Conservation (phyloP, 2,329 filamentous ascomycete species). For the Endoconidiophora laricicola region DNA sequence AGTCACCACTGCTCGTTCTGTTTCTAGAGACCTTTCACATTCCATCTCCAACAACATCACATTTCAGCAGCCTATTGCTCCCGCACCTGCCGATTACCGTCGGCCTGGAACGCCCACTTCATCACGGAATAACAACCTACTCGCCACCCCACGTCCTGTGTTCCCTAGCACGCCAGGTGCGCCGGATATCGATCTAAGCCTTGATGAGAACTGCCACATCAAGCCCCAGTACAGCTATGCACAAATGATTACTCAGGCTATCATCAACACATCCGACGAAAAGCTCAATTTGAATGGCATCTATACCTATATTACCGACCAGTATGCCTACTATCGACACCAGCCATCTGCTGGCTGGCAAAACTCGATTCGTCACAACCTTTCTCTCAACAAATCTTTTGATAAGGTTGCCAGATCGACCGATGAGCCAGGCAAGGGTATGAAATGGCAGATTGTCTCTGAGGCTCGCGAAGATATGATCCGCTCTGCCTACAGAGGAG, state of each 20-base stretch:
- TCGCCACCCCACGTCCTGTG: slow-evolving; percentile 8
- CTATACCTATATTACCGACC: slow-evolving; percentile 79
- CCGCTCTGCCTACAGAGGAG: slow-evolving; percentile 48
- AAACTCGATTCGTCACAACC: slow-evolving; percentile 93
- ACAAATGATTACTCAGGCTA: slow-evolving; percentile 91
- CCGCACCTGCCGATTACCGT: slow-evolving; percentile 42
- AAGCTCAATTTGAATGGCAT: slow-evolving; percentile 86
- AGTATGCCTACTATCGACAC: slow-evolving; percentile 85
- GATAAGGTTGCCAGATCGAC: slow-evolving; percentile 83
- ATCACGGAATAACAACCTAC: background rate
- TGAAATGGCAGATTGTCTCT: slow-evolving; percentile 93
- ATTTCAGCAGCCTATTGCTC: slow-evolving; percentile 34
- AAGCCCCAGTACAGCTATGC: slow-evolving; percentile 96
- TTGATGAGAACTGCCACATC: slow-evolving; percentile 72
- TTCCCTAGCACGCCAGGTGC: slow-evolving; percentile 10
- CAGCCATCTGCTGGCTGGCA: slow-evolving; percentile 73
- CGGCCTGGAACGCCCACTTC: slow-evolving; percentile 42
- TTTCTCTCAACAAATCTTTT: slow-evolving; percentile 89
- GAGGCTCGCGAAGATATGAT: slow-evolving; percentile 78
- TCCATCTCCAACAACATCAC: slow-evolving; percentile 10
- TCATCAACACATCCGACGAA: slow-evolving; percentile 69
- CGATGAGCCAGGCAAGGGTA: slow-evolving; percentile 92
- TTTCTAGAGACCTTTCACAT: slow-evolving; percentile 6
- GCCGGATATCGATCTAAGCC: slow-evolving; percentile 55
- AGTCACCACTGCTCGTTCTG: slow-evolving; percentile 2